Evolutionary conservation across 345 rosid genomes (phyloP), one percentile per base, ranked within the genome.

Genomic region (Populus tremula): DNA sequence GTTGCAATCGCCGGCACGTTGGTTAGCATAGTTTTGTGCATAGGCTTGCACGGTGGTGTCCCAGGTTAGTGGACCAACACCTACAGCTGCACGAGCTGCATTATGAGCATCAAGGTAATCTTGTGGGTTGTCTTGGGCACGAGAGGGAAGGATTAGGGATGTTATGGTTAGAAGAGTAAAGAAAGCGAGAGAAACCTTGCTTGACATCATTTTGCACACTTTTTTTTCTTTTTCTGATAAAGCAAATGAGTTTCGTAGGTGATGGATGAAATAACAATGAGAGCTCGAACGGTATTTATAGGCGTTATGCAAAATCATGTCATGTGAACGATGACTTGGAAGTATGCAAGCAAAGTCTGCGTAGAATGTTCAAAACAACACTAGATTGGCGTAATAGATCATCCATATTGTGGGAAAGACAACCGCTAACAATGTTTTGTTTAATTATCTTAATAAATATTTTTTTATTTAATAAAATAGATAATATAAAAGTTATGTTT

Each of bases 51-150:
- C 27, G 2, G 11, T 75, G 49, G 62, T 38, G 74, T 80, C 54
- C 82, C 79, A 80, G 4, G 78, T 64, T 29, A 80, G 29, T 0
- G 65, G 70, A 2, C 29, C 71, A 3, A 75, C 75, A 1, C 72
- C 76, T 3, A 80, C 74, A 1, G 70, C 41, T 14, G 31, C 21
- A 6, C 82, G 82, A 29, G 79, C 82, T 5, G 21, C 7, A 71
- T 80, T 80, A 65, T 80, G 82, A 56, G 67, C 79, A 16, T 70
- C 17, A 0, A 78, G 72, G 77, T 72, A 78, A 72, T 78, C 81
- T 27, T 67, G 77, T 5, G 67, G 81, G 9, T 53, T 2, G 67
- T 73, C 36, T 68, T 79, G 82, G 69, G 82, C 82, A n/a, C 43
- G 31, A 17, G 56, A 36, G 38, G 77, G 39, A 17, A 41, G 31